Evolutionary conservation across 1,139 yeast genomes (phyloP), one percentile per base, ranked within the genome.

Genomic region (Trichomonascaceae sp.): DNA sequence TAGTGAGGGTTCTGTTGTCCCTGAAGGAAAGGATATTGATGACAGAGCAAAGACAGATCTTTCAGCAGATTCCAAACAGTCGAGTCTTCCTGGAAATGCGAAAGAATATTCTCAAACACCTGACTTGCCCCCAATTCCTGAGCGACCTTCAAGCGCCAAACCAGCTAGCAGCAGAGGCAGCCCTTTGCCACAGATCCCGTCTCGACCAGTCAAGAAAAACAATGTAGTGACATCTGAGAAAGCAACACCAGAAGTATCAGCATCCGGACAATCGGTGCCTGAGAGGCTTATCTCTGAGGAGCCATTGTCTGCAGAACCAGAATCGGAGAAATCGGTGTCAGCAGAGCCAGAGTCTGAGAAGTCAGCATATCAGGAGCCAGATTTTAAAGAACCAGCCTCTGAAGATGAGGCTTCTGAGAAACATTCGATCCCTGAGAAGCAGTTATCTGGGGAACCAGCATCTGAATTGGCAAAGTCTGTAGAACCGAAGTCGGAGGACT

Each of bases 111-210:
- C 27, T 18, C 19, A 18, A 18, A 45, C 19, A 3, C 18, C 45
- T 17, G 48, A 36, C 13, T 15, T 18, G n/a, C 20, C 51, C 2
- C 27, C 20, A 13, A 19, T n/a, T 5, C 45, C 32, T 7, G 30
- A 20, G n/a, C 15, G 41, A 9, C 49, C 19, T 20, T 22, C 22
- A 13, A 24, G 45, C 43, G 27, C 46, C 10, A 30, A 13, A 27
- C 19, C 9, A 43, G 46, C 13, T 46, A 48, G 17, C 46, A 45
- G 6, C 46, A 45, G 41, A 8, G 32, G 2, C 46, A 47, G 13
- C 18, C 19, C 46, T 13, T 13, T 17, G 46, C 52, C 20, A 41
- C 52, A 15, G 43, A n/a, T 7, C 43, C 43, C 19, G 53, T 43
- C 30, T 36, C 50, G n/a, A 43, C 41, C 27, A 1, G 44, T 32